Percentiles rank a stretch among this genome's conserved stretches.
These are phyloP conservation scores for Narthecium ossifragum DNA, from an alignment of 106 monocot species.

Conservation along the genomic window DNA sequence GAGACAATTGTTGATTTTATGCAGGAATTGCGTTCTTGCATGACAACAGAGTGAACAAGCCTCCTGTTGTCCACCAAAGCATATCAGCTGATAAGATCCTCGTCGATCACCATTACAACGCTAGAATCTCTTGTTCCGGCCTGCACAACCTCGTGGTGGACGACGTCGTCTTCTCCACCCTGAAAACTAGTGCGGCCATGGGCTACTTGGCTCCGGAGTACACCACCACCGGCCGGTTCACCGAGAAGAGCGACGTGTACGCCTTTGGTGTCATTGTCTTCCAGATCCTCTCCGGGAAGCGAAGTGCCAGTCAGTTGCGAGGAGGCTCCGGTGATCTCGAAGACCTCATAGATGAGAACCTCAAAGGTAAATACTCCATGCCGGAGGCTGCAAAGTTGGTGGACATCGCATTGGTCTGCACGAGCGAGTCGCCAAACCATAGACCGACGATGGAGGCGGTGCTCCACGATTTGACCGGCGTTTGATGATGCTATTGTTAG, in stretches of 20 bases:
- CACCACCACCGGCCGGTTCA: conserved; percentile 59
- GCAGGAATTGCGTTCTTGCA: conserved; percentile 72
- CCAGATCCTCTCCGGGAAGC: conserved; percentile 58
- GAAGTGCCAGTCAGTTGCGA: conserved; percentile 24
- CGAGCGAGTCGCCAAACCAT: conserved; percentile 37
- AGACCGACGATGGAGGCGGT: conserved; percentile 54
- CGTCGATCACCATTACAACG: conserved; percentile 50
- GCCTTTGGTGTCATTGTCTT: conserved; percentile 63
- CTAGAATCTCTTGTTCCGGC: conserved; percentile 45
- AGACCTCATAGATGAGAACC: conserved; percentile 46
- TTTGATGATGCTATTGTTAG: conserved; percentile 5
- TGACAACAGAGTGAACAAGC: conserved; percentile 40
- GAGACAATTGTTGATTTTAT: no score
- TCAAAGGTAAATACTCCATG: conserved; percentile 36
- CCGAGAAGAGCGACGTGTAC: conserved; percentile 70
- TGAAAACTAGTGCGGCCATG: conserved; percentile 73
- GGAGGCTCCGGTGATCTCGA: conserved; percentile 35
- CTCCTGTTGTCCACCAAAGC: conserved; percentile 65
- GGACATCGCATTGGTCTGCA: conserved; percentile 44
- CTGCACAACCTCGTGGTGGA: conserved; percentile 66
- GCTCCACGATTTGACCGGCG: conserved; percentile 34
- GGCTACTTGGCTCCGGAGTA: conserved; percentile 59
- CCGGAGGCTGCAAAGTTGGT: conserved; percentile 56
- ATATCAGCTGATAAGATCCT: conserved; percentile 68
- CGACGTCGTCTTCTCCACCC: conserved; percentile 58